phyloP scores from a whole-genome alignment of 306 rosid genomes.

The Lathyrus oleraceus region DNA sequence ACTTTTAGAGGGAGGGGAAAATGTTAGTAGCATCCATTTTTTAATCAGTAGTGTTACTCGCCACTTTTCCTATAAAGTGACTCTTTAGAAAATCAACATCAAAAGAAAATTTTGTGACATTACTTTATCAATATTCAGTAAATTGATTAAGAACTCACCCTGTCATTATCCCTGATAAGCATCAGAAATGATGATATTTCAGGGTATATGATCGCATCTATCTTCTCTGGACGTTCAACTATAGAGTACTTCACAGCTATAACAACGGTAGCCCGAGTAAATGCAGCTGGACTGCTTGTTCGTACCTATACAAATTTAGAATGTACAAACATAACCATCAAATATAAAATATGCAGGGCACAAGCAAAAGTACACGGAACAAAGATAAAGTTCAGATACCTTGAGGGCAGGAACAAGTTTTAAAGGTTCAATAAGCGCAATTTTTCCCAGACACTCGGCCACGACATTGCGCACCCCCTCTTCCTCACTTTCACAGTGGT shows the following conservation, averaged over 20 bases:
- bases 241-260: slow-evolving; percentile 97
- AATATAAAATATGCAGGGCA: slow-evolving; percentile 33
- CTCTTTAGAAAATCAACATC: background rate
- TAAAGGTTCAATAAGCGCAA: slow-evolving; percentile 95
- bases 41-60: background rate
- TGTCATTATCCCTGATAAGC: slow-evolving; percentile 95
- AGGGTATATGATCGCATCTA: slow-evolving; percentile 91
- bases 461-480: slow-evolving; percentile 99
- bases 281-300: slow-evolving; percentile 88
- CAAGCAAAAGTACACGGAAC: slow-evolving; percentile 21
- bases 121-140: slow-evolving; percentile 17
- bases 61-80: background rate
- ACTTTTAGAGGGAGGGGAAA: background rate
- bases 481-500: slow-evolving; percentile 97
- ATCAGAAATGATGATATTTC: slow-evolving; percentile 90
- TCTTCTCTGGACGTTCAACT: slow-evolving; percentile 97
- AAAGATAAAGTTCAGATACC: slow-evolving; percentile 49
- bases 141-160: slow-evolving; percentile 55
- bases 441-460: slow-evolving; percentile 96
- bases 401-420: slow-evolving; percentile 97
- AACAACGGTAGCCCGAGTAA: slow-evolving; percentile 97
- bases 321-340: slow-evolving; percentile 25
- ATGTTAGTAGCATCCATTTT: background rate
- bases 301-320: slow-evolving; percentile 59
- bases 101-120: slow-evolving; percentile 3